Conservation (phyloP, 768 basidiomycete genomes). For the Mycena rosella region DNA sequence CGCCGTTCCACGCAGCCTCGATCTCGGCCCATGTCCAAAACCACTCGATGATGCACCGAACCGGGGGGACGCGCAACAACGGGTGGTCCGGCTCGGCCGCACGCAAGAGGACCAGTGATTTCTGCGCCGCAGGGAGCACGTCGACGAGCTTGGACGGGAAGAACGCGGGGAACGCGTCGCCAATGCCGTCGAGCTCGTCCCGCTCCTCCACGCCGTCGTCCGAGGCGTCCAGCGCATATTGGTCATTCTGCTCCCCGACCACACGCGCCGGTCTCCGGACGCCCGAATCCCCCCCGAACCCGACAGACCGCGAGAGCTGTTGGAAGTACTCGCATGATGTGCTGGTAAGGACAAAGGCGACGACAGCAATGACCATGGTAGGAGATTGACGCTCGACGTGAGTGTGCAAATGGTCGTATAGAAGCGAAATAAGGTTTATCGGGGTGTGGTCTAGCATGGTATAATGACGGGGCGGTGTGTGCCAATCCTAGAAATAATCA, state of each 20-base stretch:
- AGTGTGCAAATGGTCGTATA: slow-evolving; percentile 68
- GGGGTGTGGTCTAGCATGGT: slow-evolving; percentile 58
- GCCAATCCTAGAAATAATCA: slow-evolving; percentile 45
- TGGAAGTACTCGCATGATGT: slow-evolving; percentile 75
- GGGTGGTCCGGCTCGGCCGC: slow-evolving; percentile 76
- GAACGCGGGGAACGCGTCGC: slow-evolving; percentile 72
- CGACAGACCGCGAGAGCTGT: slow-evolving; percentile 69
- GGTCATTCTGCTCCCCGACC: slow-evolving; percentile 42
- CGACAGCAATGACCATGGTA: slow-evolving; percentile 59
- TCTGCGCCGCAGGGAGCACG: slow-evolving; percentile 73
- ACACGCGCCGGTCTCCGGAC: slow-evolving; percentile 43
- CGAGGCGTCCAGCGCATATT: slow-evolving; percentile 51
- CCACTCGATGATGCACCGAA: slow-evolving; percentile 60
- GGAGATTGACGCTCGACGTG: slow-evolving; percentile 70
- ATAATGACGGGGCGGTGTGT: slow-evolving; percentile 54
- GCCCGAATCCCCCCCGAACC: slow-evolving; percentile 54
- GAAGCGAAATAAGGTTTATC: slow-evolving; percentile 65
- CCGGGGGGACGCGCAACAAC: slow-evolving; percentile 53
- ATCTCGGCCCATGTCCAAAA: slow-evolving; percentile 73
- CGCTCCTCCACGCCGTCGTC: slow-evolving; percentile 56
- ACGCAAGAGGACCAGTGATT: slow-evolving; percentile 74
- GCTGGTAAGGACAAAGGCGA: slow-evolving; percentile 77
- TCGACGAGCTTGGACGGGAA: slow-evolving; percentile 64
- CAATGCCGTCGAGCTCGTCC: slow-evolving; percentile 47
- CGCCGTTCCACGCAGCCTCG: slow-evolving; percentile 58